Percentiles rank a stretch among this genome's conserved stretches.
phyloP scores from a whole-genome alignment of 345 rosid genomes.

The Brassica cretica region DNA sequence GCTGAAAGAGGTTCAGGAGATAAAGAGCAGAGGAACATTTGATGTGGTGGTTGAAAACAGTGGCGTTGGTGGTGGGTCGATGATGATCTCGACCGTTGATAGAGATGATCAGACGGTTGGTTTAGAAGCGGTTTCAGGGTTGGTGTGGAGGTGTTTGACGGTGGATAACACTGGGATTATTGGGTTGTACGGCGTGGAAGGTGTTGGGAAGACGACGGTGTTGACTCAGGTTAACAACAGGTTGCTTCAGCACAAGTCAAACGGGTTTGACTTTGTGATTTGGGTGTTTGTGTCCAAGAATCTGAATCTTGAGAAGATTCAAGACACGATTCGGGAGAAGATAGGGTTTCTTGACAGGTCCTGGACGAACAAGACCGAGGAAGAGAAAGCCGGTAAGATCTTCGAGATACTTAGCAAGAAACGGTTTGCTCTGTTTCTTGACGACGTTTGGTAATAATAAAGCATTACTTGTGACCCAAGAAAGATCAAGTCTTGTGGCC shows the following conservation, averaged over 20 bases:
- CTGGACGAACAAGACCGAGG: conserved; percentile 36
- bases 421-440: conserved; percentile 42
- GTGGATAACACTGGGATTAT: conserved; percentile 38
- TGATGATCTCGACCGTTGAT: conserved; percentile 29
- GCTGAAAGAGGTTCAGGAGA: conserved; percentile 31
- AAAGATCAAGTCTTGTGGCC: background rate
- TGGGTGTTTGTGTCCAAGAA: conserved; percentile 44
- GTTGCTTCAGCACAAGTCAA: conserved; percentile 22
- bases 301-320: conserved; percentile 38
- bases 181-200: conserved; percentile 44
- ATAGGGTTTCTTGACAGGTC: conserved; percentile 39
- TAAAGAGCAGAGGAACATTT: conserved; percentile 36
- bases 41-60: conserved; percentile 37
- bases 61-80: conserved; percentile 27
- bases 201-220: conserved; percentile 50
- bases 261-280: conserved; percentile 43
- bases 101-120: conserved; percentile 41
- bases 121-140: conserved; percentile 34
- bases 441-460: conserved; percentile 37
- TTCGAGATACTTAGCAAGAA: conserved; percentile 36
- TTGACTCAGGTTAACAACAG: conserved; percentile 43
- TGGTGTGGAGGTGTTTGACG: conserved; percentile 38
- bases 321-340: conserved; percentile 39
- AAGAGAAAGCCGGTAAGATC: conserved; percentile 35
- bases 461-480: background rate